phyloP scores from a whole-genome alignment of 1,284 basidiomycete species.

The Irpex rosettiformis region DNA sequence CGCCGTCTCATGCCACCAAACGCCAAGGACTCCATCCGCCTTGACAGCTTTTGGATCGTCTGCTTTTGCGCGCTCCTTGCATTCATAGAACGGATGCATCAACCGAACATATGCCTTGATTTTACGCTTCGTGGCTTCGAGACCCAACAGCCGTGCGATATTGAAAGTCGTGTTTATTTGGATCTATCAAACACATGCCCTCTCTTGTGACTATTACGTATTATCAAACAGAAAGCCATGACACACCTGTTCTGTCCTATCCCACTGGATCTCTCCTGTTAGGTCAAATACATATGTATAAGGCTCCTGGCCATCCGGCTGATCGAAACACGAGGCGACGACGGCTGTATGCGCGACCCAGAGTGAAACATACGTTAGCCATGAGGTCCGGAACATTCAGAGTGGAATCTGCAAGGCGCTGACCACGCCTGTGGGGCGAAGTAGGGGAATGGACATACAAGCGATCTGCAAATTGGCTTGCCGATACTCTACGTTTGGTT shows the following conservation, averaged over 20 bases:
- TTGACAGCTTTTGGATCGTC: constrained; percentile 75
- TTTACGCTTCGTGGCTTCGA: constrained; percentile 62
- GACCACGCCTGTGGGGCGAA: constrained; percentile 5
- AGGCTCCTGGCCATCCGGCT: constrained; percentile 57
- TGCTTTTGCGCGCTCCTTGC: constrained; percentile 60
- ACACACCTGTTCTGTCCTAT: constrained; percentile 72
- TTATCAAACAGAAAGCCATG: constrained; percentile 5
- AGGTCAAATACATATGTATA: constrained; percentile 80
- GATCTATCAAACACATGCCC: constrained; percentile 40
- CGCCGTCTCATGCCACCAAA: constrained; percentile 89
- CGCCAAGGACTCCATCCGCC: constrained; percentile 70
- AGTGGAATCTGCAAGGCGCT: neutral
- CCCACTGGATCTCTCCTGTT: constrained; percentile 76
- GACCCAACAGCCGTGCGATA: constrained; percentile 65
- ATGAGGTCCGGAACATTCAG: neutral
- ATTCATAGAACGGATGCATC: constrained; percentile 82
- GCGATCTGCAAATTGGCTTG: constrained; percentile 79
- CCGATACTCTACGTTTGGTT: constrained; percentile 72
- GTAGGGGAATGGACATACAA: constrained; percentile 38
- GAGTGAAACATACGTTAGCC: neutral
- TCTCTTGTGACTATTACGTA: neutral
- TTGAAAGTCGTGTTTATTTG: constrained; percentile 79
- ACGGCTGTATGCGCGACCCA: constrained; percentile 40
- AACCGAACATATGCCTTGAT: constrained; percentile 78
- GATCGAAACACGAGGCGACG: constrained; percentile 65